Percentiles rank a stretch among this genome's conserved stretches.
phyloP scores from a whole-genome alignment of 352 stramenopile species.

The Globisporangium camurandrum region DNA sequence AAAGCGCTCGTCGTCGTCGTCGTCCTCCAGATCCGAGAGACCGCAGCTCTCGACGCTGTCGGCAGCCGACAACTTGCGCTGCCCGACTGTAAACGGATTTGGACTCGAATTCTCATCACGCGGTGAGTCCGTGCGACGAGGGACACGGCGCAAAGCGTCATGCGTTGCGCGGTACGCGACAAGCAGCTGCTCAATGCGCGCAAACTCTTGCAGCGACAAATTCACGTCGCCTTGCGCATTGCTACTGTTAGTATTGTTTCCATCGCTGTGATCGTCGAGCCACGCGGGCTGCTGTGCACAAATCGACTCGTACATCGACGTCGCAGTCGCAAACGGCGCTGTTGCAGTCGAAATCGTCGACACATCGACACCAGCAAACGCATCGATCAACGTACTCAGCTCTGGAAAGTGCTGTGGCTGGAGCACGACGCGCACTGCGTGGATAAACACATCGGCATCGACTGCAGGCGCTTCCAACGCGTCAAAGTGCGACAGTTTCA shows the following conservation, averaged over 20 bases:
- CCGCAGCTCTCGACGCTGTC: constrained; percentile 78
- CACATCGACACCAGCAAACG: constrained; percentile 36
- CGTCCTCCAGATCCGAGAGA: constrained; percentile 76
- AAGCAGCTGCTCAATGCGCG: constrained; percentile 79
- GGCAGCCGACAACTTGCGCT: constrained; percentile 47
- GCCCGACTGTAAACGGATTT: constrained; percentile 17
- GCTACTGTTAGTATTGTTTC: constrained; percentile 7
- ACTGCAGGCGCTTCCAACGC: constrained; percentile 57
- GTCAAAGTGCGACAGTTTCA: constrained; percentile 79
- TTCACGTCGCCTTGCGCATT: constrained; percentile 25
- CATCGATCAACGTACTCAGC: constrained; percentile 61
- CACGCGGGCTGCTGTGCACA: constrained; percentile 58
- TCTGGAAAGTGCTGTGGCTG: constrained; percentile 77
- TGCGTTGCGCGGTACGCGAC: constrained; percentile 74
- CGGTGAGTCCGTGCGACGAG: constrained; percentile 7
- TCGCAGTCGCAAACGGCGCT: constrained; percentile 15
- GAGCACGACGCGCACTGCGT: constrained; percentile 69
- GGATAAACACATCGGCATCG: constrained; percentile 79
- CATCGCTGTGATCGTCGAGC: constrained; percentile 38
- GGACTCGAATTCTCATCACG: constrained; percentile 5
- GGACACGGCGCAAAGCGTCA: constrained; percentile 39
- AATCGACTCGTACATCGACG: constrained; percentile 67
- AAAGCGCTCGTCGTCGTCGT: constrained; percentile 71
- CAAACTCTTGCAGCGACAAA: constrained; percentile 73
- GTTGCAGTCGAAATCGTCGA: constrained; percentile 2